These are phyloP conservation scores for Gracilariopsis chorda DNA, from an alignment of 23 red algal species.

Conservation along the genomic window DNA sequence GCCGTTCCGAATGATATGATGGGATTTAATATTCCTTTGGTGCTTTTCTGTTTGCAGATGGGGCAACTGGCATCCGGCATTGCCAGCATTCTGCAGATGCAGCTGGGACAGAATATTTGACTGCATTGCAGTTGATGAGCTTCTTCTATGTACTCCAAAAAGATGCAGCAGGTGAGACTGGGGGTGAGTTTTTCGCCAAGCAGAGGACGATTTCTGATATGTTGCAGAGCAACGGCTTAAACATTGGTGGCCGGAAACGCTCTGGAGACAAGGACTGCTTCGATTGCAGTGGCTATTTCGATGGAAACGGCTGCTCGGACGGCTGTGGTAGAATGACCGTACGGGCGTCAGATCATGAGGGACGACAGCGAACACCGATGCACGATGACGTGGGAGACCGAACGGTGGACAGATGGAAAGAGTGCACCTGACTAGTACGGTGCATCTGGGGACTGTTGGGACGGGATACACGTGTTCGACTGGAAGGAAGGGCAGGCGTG, in stretches of 20 bases:
- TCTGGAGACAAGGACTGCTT: too few species aligned
- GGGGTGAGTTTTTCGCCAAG: background rate
- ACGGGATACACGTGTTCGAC: too few species aligned
- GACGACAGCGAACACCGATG: too few species aligned
- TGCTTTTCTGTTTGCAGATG: constrained; percentile 38
- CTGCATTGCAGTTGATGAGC: constrained; percentile 52
- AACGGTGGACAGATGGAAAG: too few species aligned
- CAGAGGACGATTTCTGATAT: background rate
- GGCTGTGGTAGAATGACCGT: too few species aligned
- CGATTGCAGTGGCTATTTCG: background rate
- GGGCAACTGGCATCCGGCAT: constrained; percentile 19
- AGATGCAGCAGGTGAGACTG: constrained; percentile 38
- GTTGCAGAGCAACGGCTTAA: background rate
- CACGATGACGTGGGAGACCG: too few species aligned
- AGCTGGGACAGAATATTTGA: constrained; percentile 39
- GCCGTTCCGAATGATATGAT: background rate
- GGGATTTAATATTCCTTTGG: constrained; percentile 20
- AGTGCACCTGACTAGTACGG: too few species aligned
- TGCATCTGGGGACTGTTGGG: too few species aligned
- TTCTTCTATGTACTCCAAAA: constrained; percentile 12
- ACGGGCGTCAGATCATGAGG: too few species aligned
- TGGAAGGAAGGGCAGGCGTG: too few species aligned
- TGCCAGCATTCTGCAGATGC: constrained; percentile 6
- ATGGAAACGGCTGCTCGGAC: too few species aligned
- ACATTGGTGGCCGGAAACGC: background rate